phyloP scores from a whole-genome alignment of 225 moss, liverwort and hornwort species.

The Neckera pumila region DNA sequence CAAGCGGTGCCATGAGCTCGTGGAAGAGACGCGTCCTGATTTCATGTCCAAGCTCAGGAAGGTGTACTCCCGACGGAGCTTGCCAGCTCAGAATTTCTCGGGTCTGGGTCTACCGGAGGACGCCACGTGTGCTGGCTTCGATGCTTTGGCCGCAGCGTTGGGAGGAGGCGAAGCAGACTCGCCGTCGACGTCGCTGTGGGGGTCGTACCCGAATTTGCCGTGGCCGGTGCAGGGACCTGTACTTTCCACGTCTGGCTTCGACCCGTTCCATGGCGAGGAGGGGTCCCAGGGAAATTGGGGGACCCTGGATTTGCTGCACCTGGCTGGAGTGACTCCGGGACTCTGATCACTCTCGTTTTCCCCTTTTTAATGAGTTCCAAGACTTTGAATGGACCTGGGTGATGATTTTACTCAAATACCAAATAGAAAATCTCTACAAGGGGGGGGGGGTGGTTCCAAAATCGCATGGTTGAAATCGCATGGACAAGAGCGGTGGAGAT shows the following conservation, averaged over 20 bases:
- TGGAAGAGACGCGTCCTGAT: not conserved
- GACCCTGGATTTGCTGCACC: constrained; percentile 10
- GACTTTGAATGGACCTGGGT: not conserved
- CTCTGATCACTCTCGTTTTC: not conserved
- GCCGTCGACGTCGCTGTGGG: not conserved
- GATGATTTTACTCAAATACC: not conserved
- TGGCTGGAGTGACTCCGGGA: not conserved
- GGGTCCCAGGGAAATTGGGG: not conserved
- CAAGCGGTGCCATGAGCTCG: constrained; percentile 5
- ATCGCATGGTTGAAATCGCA: not conserved
- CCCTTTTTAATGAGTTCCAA: not conserved
- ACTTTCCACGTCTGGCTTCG: not conserved
- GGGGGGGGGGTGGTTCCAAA: not conserved
- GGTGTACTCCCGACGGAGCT: not conserved
- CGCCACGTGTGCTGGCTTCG: not conserved
- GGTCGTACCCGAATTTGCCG: not conserved
- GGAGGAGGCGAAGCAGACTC: not conserved
- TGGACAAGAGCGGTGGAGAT: not conserved
- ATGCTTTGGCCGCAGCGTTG: not conserved
- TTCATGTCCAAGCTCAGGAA: not conserved
- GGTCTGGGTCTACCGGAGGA: not conserved
- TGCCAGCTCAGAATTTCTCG: not conserved
- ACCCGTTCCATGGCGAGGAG: not conserved
- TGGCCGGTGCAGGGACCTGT: not conserved
- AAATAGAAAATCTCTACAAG: not conserved